Evolutionary conservation across 2,329 filamentous ascomycete genomes (phyloP).

Genomic region (Fusarium sp.): DNA sequence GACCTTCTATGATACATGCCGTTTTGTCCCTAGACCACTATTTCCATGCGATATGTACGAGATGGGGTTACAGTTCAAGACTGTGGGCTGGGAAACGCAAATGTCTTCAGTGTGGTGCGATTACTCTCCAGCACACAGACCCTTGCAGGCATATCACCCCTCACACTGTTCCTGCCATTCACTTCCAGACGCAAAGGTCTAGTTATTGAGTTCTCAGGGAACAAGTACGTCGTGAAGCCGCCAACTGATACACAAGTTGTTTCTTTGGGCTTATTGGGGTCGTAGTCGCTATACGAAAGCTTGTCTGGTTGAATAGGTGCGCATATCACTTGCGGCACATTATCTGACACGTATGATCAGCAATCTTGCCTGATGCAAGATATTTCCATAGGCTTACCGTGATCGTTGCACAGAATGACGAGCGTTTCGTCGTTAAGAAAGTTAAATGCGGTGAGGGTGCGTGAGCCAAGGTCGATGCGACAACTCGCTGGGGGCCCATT

Average conservation of each 20-base stretch:
- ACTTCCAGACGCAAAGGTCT: slow-evolving; percentile 65
- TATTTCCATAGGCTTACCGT: slow-evolving; percentile 49
- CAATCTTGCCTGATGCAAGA: not conserved
- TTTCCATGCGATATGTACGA: not conserved
- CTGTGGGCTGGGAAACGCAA: slow-evolving; percentile 52
- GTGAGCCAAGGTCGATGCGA: slow-evolving; percentile 57
- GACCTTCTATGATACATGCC: not conserved
- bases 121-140: slow-evolving; percentile 65
- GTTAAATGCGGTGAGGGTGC: slow-evolving; percentile 70
- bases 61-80: not conserved
- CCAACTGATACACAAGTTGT: slow-evolving; percentile 22
- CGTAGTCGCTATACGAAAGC: slow-evolving; percentile 55
- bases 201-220: slow-evolving; percentile 48
- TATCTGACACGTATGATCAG: slow-evolving; percentile 40
- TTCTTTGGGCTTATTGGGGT: slow-evolving; percentile 35
- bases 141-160: slow-evolving; percentile 62
- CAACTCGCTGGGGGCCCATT: slow-evolving; percentile 55
- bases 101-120: slow-evolving; percentile 61
- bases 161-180: slow-evolving; percentile 57
- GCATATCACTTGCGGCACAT: slow-evolving; percentile 46
- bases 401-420: slow-evolving; percentile 66
- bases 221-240: slow-evolving; percentile 37
- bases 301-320: slow-evolving; percentile 55
- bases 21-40: too few relatives aligned
- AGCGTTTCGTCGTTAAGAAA: slow-evolving; percentile 74